Base-by-base conservation (phyloP, 108 stramenopile genomes). In the Fistulifera pelliculosa region DNA sequence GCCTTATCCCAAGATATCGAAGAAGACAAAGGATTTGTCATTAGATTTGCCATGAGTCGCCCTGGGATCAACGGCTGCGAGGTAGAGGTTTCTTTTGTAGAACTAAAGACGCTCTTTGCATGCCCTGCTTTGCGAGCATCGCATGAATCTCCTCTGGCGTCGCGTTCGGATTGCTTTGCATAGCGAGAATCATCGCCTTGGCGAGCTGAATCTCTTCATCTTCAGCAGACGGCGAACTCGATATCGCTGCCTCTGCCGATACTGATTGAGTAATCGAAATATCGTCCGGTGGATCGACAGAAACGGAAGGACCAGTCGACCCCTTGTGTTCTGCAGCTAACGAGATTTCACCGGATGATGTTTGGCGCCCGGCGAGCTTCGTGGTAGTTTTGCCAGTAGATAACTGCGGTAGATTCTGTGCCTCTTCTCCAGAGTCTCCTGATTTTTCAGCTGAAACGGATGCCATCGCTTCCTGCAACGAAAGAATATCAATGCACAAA, bases 151-250 rank as follows among this genome's bases (percentile, higher is more conserved):
- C 77, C 39, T 74, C 70, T 0, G 75, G 72, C n/a, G 79, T 74
- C 63, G 81, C 61, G 49, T 69, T 65, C 15, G 74, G 79, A 56
- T 81, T 82, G 38, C 73, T 69, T 39, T 74, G 68, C 51, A 82
- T 75, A 2, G 81, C 85, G 31, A 80, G 17, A 12, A 81, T 79
- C 79, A 87, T 78, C 39, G 77, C 77, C 39, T 75, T 72, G 53
- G 81, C 81, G 5, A 77, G 27, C 1, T 64, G 54, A 2, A 87
- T 47, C 54, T 76, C 79, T n/a, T 70, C 64, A 61, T 86, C 81
- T 23, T 69, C 61, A 0, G 16, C 44, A 35, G 31, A 35, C 31
- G 31, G 31, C 8, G 31, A 35, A 8, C 6, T 35, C 3, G 31
- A 35, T 35, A 35, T 8, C 6, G 6, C 31, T 6, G 31, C 31